Evolutionary conservation across 306 rosid genomes (phyloP).

Genomic region (Gillenia trifoliata): DNA sequence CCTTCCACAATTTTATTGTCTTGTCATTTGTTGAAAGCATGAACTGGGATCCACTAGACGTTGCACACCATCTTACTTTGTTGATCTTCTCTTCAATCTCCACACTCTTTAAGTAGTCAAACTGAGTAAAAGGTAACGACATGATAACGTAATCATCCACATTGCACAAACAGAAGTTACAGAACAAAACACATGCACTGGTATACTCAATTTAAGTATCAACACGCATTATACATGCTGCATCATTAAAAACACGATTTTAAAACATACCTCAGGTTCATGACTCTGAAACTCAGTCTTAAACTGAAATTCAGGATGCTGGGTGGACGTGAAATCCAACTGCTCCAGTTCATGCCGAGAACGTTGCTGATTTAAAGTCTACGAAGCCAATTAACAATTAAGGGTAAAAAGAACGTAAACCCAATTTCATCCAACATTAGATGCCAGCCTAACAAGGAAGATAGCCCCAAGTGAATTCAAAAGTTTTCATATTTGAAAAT

Average conservation of each 20-base stretch:
- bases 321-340: conserved; percentile 30
- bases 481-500: neutral
- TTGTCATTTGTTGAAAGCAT: conserved; percentile 63
- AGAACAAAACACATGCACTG: neutral
- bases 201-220: neutral
- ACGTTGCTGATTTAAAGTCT: conserved; percentile 27
- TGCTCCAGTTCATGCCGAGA: conserved; percentile 44
- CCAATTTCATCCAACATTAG: conserved; percentile 24
- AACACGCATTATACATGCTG: neutral
- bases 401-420: conserved; percentile 19
- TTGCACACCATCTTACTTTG: conserved; percentile 53
- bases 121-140: conserved; percentile 21
- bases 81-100: conserved; percentile 61
- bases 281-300: conserved; percentile 70
- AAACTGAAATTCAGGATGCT: conserved; percentile 41
- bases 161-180: neutral
- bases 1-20: conserved; percentile 72
- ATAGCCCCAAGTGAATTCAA: conserved; percentile 17
- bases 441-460: conserved; percentile 28
- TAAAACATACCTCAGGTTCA: conserved; percentile 51
- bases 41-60: conserved; percentile 43
- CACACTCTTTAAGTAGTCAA: conserved; percentile 58
- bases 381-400: conserved; percentile 28
- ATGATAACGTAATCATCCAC: neutral
- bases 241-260: neutral